Percentiles rank a stretch among this genome's conserved stretches.
Conservation (phyloP, 192 early-diverging fungal genomes). For the Coemansia aciculifera region DNA sequence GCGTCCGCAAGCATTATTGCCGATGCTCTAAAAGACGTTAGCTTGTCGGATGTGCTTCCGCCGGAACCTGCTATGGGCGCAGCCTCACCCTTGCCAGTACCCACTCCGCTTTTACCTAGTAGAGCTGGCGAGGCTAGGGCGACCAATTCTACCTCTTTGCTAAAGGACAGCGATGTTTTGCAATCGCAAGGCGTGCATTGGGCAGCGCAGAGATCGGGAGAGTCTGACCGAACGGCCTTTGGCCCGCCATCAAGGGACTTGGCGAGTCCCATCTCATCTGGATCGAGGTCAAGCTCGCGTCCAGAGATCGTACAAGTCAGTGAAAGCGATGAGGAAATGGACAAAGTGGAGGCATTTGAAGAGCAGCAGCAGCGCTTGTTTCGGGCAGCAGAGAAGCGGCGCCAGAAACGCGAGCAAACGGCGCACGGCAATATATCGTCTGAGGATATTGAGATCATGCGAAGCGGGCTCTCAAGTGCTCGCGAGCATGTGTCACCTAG, state of each 20-base stretch:
- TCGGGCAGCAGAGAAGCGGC: constrained; percentile 31
- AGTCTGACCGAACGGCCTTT: constrained; percentile 32
- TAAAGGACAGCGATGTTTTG: constrained; percentile 19
- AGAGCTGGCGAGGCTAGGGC: background rate
- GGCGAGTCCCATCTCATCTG: constrained; percentile 15
- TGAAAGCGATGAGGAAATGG: constrained; percentile 10
- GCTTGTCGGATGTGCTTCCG: background rate
- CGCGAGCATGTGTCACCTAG: constrained; percentile 47
- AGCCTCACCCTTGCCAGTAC: background rate
- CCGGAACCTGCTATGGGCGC: background rate
- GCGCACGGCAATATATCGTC: constrained; percentile 33
- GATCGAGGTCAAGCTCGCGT: constrained; percentile 2
- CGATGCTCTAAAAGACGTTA: background rate
- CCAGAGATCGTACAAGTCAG: constrained; percentile 25
- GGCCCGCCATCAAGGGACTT: background rate
- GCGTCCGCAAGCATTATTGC: background rate
- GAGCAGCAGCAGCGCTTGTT: constrained; percentile 41
- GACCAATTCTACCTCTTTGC: background rate
- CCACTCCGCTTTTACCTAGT: background rate
- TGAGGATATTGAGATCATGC: constrained; percentile 39
- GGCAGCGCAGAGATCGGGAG: constrained; percentile 14
- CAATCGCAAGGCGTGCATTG: constrained; percentile 18
- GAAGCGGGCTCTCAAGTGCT: constrained; percentile 60
- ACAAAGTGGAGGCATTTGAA: constrained; percentile 31
- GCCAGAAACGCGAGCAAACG: constrained; percentile 38